phyloP scores from a whole-genome alignment of 164 flowering plant species.

The Stephania yunnanensis region DNA sequence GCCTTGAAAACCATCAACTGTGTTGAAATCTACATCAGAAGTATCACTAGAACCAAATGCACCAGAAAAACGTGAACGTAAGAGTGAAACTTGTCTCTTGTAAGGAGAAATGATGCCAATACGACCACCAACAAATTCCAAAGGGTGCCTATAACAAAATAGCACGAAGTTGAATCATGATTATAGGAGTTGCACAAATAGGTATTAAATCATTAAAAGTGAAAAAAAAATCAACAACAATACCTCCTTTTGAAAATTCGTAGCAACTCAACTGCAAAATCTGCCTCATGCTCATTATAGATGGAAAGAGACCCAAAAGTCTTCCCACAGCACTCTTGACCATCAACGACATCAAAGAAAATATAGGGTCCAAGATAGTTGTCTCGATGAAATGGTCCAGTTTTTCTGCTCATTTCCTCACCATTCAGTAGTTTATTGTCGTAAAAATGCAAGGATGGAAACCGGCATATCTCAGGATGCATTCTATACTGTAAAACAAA shows the following conservation, averaged over 20 bases:
- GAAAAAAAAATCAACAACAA: constrained; percentile 3
- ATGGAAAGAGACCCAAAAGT: constrained; percentile 58
- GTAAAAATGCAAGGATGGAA: constrained; percentile 90
- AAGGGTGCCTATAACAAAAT: constrained; percentile 47
- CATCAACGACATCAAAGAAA: constrained; percentile 81
- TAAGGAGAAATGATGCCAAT: constrained; percentile 93
- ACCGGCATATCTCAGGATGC: constrained; percentile 94
- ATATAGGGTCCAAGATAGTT: constrained; percentile 73
- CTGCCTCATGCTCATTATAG: constrained; percentile 76
- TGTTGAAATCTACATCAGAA: constrained; percentile 82
- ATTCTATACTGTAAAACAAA: constrained; percentile 76
- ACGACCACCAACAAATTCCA: constrained; percentile 68
- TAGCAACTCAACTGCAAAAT: constrained; percentile 76
- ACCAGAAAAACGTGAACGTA: constrained; percentile 69
- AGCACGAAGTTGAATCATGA: background rate
- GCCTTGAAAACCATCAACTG: constrained; percentile 98
- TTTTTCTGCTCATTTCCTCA: constrained; percentile 40
- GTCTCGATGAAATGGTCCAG: constrained; percentile 67
- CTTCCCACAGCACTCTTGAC: constrained; percentile 61
- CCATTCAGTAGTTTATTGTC: constrained; percentile 80
- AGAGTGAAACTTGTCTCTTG: constrained; percentile 68
- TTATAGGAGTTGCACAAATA: background rate
- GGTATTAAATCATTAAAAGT: background rate
- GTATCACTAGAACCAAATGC: constrained; percentile 64
- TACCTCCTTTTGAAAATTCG: constrained; percentile 70